phyloP scores from a whole-genome alignment of 768 basidiomycete genomes.

The Suillus sp. region DNA sequence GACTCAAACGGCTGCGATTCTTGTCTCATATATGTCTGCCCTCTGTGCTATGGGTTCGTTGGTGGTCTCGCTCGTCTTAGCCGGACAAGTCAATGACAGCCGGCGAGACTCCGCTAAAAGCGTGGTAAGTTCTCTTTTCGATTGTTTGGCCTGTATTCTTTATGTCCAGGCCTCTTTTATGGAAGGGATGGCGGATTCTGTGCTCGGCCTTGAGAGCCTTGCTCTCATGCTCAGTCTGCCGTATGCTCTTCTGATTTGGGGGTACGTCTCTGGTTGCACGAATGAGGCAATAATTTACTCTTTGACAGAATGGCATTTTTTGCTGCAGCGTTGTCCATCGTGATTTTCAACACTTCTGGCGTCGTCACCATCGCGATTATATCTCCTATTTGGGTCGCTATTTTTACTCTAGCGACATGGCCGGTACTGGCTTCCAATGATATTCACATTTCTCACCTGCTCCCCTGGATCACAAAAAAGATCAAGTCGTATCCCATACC shows the following conservation, averaged over 20 bases:
- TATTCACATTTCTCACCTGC: not conserved
- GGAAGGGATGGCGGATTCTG: constrained; percentile 9
- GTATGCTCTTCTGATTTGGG: constrained; percentile 35
- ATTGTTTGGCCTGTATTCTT: not conserved
- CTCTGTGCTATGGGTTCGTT: constrained; percentile 10
- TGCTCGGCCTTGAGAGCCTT: constrained; percentile 24
- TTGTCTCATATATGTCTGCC: constrained; percentile 11
- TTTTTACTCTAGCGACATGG: constrained; percentile 6
- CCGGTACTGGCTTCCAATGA: constrained; percentile 31
- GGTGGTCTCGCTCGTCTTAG: constrained; percentile 33
- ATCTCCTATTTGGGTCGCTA: constrained; percentile 10
- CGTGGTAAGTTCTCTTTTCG: constrained; percentile 7
- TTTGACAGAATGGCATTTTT: constrained; percentile 14
- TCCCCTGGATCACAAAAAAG: not conserved
- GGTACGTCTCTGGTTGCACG: constrained; percentile 1
- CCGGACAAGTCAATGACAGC: constrained; percentile 35
- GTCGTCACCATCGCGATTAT: constrained; percentile 2
- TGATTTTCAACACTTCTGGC: constrained; percentile 6
- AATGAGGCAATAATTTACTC: not conserved
- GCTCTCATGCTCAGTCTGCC: constrained; percentile 37
- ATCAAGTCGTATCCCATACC: not conserved
- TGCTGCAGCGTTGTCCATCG: constrained; percentile 9
- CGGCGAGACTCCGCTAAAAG: constrained; percentile 8
- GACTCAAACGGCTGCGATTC: constrained; percentile 9
- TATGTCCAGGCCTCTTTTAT: constrained; percentile 12